phyloP scores from a whole-genome alignment of 1,139 yeast genomes.

The Geotrichum bryndzae region DNA sequence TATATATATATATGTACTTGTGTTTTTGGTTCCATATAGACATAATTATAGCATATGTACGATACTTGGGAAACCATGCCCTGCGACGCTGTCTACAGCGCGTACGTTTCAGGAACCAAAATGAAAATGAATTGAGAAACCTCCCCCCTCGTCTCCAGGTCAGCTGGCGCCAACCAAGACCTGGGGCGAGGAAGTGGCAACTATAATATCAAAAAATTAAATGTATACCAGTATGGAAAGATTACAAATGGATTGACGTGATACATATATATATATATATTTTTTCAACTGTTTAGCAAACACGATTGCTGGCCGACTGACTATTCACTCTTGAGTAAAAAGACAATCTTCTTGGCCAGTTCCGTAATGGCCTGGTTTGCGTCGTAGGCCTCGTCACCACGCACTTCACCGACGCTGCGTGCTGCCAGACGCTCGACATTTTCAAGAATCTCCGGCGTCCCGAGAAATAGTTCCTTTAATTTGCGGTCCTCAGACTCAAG shows the following conservation, averaged over 20 bases:
- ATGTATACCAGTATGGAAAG: neutral
- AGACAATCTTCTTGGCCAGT: conserved; percentile 16
- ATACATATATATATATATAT: neutral
- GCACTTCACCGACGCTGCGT: neutral
- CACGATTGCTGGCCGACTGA: neutral
- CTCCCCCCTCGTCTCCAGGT: too few species aligned
- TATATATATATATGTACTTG: too few species aligned
- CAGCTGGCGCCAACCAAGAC: too few species aligned
- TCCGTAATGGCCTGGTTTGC: conserved; percentile 19
- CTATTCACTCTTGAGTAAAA: conserved; percentile 7
- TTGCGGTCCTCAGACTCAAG: conserved; percentile 79
- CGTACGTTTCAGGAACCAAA: too few species aligned
- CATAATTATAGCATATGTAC: too few species aligned
- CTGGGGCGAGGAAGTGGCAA: too few species aligned
- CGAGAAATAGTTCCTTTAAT: conserved; percentile 39
- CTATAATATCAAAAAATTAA: too few species aligned
- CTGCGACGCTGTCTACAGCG: too few species aligned
- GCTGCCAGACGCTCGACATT: conserved; percentile 33
- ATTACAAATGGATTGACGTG: neutral
- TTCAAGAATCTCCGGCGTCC: conserved; percentile 33
- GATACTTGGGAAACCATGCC: too few species aligned
- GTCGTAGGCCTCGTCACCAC: conserved; percentile 4
- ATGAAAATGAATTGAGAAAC: too few species aligned
- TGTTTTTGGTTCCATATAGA: too few species aligned
- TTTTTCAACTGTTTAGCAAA: neutral